Evolutionary conservation across 2,329 filamentous ascomycete genomes (phyloP), one percentile per base, ranked within the genome.

Genomic region (Aschersonia sp.): DNA sequence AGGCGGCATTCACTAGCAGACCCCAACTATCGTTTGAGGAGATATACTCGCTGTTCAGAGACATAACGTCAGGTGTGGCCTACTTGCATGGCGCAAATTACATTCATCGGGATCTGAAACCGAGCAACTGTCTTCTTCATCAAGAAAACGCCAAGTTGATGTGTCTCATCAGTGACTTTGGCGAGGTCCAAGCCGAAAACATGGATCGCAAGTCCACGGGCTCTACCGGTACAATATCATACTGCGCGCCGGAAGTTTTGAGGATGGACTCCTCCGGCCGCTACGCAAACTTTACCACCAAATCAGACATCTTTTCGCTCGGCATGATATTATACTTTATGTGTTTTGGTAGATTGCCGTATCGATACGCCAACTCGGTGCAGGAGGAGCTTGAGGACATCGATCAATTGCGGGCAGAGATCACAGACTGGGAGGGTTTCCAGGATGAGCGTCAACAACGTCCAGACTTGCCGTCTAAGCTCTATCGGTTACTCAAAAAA

Each of bases 311-410:
- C n/a, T 98, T 98, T 64, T 96, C 89, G 1, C 70, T 98, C 0
- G 92, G 92, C 45, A 96, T 98, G 90, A 97, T 97, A 48, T 74
- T 98, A 4, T 94, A 97, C 63, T 98, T 98, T 60, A 84, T 98
- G 73, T 98, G 92, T 62, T 98, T 98, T 60, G 87, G 84, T 1
- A 76, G 83, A 44, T 73, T 98, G 9, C 92, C 92, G 0, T 98
- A 97, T 60, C 72, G 68, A 30, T 85, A 83, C 55, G 87, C 89
- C 46, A 90, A 97, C 59, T 75, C 83, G 4, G 73, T 94, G 29
- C 79, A 95, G 50, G 90, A 97, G 62, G 90, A 97, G 59, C 81
- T 87, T 48, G 92, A 98, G 60, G 88, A 97, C 54, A 72, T 96
- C 5, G 88, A 96, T 55, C 71, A 81, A 54, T 73, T 98, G 32